A percentile compares a stretch with the other conserved stretches of the same genome.
Conservation (phyloP, 768 basidiomycete genomes). For the Amanita rimosa region DNA sequence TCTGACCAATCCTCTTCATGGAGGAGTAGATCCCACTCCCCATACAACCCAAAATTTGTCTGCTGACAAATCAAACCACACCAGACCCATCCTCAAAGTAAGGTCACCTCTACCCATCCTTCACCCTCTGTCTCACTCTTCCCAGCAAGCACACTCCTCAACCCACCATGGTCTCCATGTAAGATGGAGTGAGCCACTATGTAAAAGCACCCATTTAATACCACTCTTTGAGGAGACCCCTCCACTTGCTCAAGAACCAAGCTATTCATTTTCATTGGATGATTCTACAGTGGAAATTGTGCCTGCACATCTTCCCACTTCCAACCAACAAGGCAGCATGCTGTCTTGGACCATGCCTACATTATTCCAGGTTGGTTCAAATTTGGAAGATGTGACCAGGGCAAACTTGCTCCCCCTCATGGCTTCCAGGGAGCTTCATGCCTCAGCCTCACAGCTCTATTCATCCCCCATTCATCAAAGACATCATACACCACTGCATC, state of each 20-base stretch:
- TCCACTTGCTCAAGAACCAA: background rate
- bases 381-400: conserved; percentile 1
- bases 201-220: background rate
- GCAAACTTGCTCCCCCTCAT: background rate
- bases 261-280: background rate
- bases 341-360: background rate
- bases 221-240: background rate
- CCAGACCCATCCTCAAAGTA: background rate
- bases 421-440: background rate
- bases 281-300: background rate
- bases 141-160: background rate
- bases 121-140: background rate
- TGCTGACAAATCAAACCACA: background rate
- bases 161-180: background rate
- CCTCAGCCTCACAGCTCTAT: background rate
- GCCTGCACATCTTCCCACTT: background rate
- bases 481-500: background rate
- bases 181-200: conserved; percentile 4
- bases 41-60: background rate
- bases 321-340: background rate
- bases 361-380: background rate
- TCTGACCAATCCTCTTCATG: conserved; percentile 5
- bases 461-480: background rate
- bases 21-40: background rate
- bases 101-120: background rate